Evolutionary conservation across 495 filamentous ascomycete species (phyloP), one percentile per base, ranked within the genome.

Genomic region (Astrothelium macrocarpum): DNA sequence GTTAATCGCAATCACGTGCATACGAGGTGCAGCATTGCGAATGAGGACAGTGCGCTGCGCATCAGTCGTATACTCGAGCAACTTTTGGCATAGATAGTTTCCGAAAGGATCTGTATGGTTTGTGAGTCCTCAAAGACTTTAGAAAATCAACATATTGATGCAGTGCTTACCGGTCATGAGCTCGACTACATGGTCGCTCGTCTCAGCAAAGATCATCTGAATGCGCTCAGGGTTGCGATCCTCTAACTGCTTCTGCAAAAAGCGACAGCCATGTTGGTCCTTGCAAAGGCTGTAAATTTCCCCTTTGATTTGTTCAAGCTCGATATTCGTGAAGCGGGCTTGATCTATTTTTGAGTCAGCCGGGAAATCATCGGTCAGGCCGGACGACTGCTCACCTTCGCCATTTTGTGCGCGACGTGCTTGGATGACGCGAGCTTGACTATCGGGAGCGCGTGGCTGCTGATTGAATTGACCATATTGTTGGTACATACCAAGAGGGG

Each of bases 81-180:
- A 77, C 79, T 97, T 97, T 78, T 98, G 94, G 78, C 90, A 95
- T 53, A 98, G 84, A 69, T 98, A 98, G 75, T 98, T 98, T 64
- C 94, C 94, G 71, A 98, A 97, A 2, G 93, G 94, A 79, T 98
- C 93, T 85, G 53, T 2, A 26, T n/a, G n/a, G 32, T 23, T 28
- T 16, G 64, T 71, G 39, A 68, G 32, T 20, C 45, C 36, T 20
- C 28, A 63, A 16, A 66, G 25, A n/a, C n/a, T n/a, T n/a, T n/a
- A n/a, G n/a, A n/a, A n/a, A n/a, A n/a, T n/a, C n/a, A n/a, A n/a
- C n/a, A n/a, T n/a, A n/a, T n/a, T n/a, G n/a, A n/a, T n/a, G n/a
- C n/a, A n/a, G n/a, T n/a, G 70, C 80, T 64, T 75, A 86, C 84
- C 85, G 53, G 90, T 97, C 94, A 98, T 98, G 65, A 98, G 80